These are phyloP conservation scores for Ceratocystis cacaofunesta DNA, from an alignment of 2,329 filamentous ascomycete genomes.

Conservation along the genomic window DNA sequence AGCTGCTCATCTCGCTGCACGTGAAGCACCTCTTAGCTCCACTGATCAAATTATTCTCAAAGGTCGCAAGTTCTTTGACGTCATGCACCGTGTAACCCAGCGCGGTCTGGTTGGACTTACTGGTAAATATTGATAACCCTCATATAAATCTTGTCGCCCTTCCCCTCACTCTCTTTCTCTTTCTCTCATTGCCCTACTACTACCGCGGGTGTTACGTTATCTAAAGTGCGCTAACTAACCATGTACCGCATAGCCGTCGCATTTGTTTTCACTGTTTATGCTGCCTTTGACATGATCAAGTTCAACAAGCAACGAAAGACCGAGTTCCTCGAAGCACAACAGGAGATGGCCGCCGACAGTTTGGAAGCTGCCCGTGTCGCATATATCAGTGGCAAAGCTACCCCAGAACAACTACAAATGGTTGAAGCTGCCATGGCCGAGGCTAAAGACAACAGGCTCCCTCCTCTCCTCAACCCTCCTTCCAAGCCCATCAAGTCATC, in stretches of 20 bases:
- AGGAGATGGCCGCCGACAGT: conserved; percentile 37
- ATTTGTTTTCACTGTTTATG: conserved; percentile 41
- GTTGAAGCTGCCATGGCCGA: conserved; percentile 42
- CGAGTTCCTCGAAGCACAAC: conserved; percentile 43
- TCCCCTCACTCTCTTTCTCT: background rate
- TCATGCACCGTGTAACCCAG: conserved; percentile 41
- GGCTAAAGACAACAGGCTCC: conserved; percentile 35
- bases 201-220: background rate
- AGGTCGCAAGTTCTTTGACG: conserved; percentile 38
- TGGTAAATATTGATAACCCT: conserved; percentile 27
- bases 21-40: conserved; percentile 40
- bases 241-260: conserved; percentile 33
- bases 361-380: conserved; percentile 43
- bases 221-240: background rate
- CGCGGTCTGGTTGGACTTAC: conserved; percentile 41
- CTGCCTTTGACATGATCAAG: conserved; percentile 45
- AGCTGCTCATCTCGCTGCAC: conserved; percentile 52
- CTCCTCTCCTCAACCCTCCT: conserved; percentile 36
- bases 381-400: conserved; percentile 44
- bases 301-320: conserved; percentile 45
- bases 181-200: background rate
- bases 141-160: background rate
- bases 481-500: conserved; percentile 22
- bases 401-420: conserved; percentile 39
- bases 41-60: conserved; percentile 36